Evolutionary conservation across 108 stramenopile species (phyloP), one percentile per base, ranked within the genome.

Genomic region (Cylindrotheca closterium): DNA sequence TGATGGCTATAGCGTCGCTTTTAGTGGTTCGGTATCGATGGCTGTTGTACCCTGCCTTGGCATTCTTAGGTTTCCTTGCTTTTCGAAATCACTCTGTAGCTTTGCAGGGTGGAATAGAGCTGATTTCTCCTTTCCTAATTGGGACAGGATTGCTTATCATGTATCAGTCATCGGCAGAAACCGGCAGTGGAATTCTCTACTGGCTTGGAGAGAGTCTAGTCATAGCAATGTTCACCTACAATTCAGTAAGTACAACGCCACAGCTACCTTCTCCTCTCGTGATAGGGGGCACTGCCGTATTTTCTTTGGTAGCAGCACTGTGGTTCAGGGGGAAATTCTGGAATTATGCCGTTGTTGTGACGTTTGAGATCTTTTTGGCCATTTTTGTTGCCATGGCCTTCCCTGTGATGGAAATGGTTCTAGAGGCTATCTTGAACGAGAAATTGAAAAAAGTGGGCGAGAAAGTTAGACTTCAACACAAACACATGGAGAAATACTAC

Each of bases 381-480:
- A 50, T 93, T 28, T 71, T 89, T 54, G 79, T 81, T 15, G 85
- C 83, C 45, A 42, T 93, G 63, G 80, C 83, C n/a, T 93, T 93
- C 62, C 92, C 92, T 10, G 57, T 93, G 17, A 86, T 93, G 80
- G 92, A 93, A 63, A 88, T 93, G 83, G 74, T 93, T 54, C 59
- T 93, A 60, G 92, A 93, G 50, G 74, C 85, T 22, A 79, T 93
- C 55, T 65, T 93, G 52, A 81, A 89, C 32, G 92, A 93, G n/a
- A 93, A 93, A 63, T 71, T 89, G 63, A 73, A 75, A 55, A 87
- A 84, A 64, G 86, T 93, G 50, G 92, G 92, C 24, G 88, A 89
- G 22, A 85, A 89, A 64, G 81, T 93, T 47, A 74, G 92, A 47
- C 70, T 79, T 17, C 86, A 93, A 73, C 83, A 86, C 63, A 56